Evolutionary conservation across 2,329 filamentous ascomycete genomes (phyloP), one percentile per base, ranked within the genome.

Genomic region (Calonectria montana): DNA sequence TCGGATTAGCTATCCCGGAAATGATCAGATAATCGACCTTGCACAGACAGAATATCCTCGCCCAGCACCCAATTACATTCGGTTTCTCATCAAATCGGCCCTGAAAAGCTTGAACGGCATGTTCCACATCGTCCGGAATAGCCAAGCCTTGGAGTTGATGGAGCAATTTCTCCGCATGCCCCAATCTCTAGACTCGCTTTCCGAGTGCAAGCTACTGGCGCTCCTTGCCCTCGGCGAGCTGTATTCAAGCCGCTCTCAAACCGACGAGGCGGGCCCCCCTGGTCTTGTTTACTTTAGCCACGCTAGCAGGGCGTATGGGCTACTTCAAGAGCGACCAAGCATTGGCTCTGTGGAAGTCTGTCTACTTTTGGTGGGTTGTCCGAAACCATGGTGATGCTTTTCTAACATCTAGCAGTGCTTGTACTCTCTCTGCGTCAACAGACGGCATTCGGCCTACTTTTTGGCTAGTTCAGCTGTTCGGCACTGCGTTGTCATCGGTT

Each of bases 161-260:
- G 41, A 61, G 21, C 50, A 29, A 27, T 55, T n/a, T 35, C 21
- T 57, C 2, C 48, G 57, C 4, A 25, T 35, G 2, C 64, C 48
- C 1, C 9, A 21, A 4, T 23, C 15, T 21, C 35, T 53, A 8
- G 35, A 57, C 25, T 23, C 27, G 8, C 16, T 45, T 6, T 25
- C 48, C n/a, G 9, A 29, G 6, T 57, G 37, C 7, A 66, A 66
- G 25, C 13, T 66, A 6, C 12, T 25, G 3, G 64, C 53, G 0
- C 53, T 67, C 13, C n/a, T 67, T n/a, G 53, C 65, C n/a, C 9
- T 67, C 2, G 65, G 53, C 25, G 55, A 67, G 8, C 23, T 67
- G 1, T 50, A 67, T 7, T 67, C 65, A 2, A 67, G 53, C 23
- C 27, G 9, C 16, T 62, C 25, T 18, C 15, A 29, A 31, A 12